Conservation (phyloP, 139 green algal genomes). For the Astrephomene gubernaculifera region DNA sequence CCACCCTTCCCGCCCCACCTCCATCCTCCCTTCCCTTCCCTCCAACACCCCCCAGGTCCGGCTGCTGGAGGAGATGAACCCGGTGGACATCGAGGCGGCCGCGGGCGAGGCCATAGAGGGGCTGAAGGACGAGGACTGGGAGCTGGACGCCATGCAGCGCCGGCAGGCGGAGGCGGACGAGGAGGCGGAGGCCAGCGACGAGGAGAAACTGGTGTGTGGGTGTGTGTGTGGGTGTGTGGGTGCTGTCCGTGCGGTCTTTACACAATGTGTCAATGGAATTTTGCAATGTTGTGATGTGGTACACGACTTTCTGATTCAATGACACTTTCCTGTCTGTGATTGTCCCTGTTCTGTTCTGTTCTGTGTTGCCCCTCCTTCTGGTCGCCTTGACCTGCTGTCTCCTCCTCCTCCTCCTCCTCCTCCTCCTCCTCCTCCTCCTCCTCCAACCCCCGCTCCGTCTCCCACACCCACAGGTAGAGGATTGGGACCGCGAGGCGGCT, state of each 20-base stretch:
- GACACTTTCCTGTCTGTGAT: too few species aligned
- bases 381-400: too few species aligned
- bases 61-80: slow-evolving; percentile 49
- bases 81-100: slow-evolving; percentile 53
- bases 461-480: slow-evolving; percentile 54
- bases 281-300: too few species aligned
- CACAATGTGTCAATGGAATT: too few species aligned
- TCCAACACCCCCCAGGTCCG: slow-evolving; percentile 32
- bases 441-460: neutral
- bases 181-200: slow-evolving; percentile 68
- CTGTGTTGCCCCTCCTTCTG: too few species aligned
- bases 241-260: too few species aligned
- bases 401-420: neutral
- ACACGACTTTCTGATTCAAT: too few species aligned
- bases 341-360: too few species aligned
- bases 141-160: slow-evolving; percentile 74
- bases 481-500: slow-evolving; percentile 78
- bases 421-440: neutral
- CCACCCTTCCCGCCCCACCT: neutral
- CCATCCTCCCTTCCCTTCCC: neutral
- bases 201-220: slow-evolving; percentile 61
- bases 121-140: slow-evolving; percentile 67
- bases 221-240: neutral
- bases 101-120: slow-evolving; percentile 45
- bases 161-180: slow-evolving; percentile 63